Conservation (phyloP, 2,329 filamentous ascomycete genomes). For the Claviceps humidiphila region DNA sequence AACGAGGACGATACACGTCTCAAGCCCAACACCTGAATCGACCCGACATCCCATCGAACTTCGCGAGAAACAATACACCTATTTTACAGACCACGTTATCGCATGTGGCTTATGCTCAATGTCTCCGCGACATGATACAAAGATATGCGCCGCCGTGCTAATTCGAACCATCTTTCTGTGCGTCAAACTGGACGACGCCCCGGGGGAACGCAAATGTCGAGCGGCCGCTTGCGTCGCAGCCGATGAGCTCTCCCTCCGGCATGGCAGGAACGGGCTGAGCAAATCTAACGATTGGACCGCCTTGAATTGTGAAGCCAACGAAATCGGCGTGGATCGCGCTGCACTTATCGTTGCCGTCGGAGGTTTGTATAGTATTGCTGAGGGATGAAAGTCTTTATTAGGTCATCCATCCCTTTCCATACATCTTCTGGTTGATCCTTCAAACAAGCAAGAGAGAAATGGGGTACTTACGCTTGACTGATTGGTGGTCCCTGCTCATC, state of each 20-base stretch:
- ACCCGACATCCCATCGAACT: too few relatives aligned
- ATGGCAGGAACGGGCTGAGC: conserved; percentile 18
- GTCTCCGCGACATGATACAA: too few relatives aligned
- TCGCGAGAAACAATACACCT: too few relatives aligned
- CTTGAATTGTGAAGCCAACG: conserved; percentile 31
- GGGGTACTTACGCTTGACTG: conserved; percentile 28
- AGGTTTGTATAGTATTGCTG: conserved; percentile 24
- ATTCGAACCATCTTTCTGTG: conserved; percentile 5
- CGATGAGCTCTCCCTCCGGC: conserved; percentile 23
- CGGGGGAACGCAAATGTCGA: conserved; percentile 27
- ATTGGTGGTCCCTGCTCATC: conserved; percentile 21
- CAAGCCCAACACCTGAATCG: too few relatives aligned
- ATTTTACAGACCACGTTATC: too few relatives aligned
- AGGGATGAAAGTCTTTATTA: background rate
- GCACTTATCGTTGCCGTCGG: conserved; percentile 20
- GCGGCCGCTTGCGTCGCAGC: conserved; percentile 19
- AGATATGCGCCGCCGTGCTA: too few relatives aligned
- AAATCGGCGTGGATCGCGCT: conserved; percentile 22
- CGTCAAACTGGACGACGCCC: conserved; percentile 20
- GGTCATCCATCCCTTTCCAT: background rate
- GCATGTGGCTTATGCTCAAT: too few relatives aligned
- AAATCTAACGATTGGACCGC: conserved; percentile 33
- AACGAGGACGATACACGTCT: too few relatives aligned
- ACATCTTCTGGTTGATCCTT: too few relatives aligned
- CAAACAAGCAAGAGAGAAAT: background rate